Evolutionary conservation across 179 eudicot species (phyloP).

Genomic region (Corrigiola litoralis): DNA sequence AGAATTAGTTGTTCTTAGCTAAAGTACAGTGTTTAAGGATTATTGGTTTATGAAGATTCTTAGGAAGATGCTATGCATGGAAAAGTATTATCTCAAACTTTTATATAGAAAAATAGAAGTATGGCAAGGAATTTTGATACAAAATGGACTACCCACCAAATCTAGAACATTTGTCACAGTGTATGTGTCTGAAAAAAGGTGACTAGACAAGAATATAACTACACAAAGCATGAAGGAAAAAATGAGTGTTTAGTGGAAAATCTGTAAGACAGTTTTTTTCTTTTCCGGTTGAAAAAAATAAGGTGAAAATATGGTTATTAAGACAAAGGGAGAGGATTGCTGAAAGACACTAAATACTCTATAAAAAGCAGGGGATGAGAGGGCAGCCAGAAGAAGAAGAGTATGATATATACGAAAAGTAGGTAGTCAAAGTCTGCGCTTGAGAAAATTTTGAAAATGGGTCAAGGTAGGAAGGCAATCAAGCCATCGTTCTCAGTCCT

Average conservation of each 20-base stretch:
- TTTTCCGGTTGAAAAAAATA: not conserved
- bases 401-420: slow-evolving; percentile 17
- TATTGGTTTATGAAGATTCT: slow-evolving; percentile 13
- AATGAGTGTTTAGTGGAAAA: not conserved
- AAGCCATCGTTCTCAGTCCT: slow-evolving; percentile 3
- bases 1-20: not conserved
- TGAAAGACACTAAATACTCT: too few relatives aligned
- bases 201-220: not conserved
- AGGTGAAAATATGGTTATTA: not conserved
- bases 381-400: slow-evolving; percentile 14
- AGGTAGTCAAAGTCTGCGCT: slow-evolving; percentile 29
- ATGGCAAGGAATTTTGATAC: not conserved
- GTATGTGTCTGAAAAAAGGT: slow-evolving; percentile 15
- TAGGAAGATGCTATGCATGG: not conserved
- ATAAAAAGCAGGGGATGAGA: not conserved
- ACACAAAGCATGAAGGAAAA: not conserved
- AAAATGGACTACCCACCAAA: not conserved
- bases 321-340: not conserved
- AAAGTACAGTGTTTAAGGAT: not conserved
- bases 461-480: slow-evolving; percentile 34
- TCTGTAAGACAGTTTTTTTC: not conserved
- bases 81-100: slow-evolving; percentile 10
- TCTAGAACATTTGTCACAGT: not conserved
- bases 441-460: slow-evolving; percentile 21
- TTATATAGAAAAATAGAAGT: not conserved